Base-by-base conservation (phyloP, 768 basidiomycete genomes). In the Boletus sp. region DNA sequence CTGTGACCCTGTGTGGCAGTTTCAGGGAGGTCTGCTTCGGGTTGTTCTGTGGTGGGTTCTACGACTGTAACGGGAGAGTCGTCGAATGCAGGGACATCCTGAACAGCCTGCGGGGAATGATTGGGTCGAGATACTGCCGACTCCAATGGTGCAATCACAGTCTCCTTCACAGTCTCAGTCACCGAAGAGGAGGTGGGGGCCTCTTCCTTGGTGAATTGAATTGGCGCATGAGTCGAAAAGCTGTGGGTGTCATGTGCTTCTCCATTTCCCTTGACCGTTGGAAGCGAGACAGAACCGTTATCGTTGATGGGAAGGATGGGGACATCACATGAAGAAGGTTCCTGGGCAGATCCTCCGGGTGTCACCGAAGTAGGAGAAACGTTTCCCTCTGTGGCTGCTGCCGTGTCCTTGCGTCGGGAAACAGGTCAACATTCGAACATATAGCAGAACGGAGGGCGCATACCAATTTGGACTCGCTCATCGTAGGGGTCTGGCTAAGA, bases 221-320 rank as follows among this genome's bases (percentile, higher is more conserved):
- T 52, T 11, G 63, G 62, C 9, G 61, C 54, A 56, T 68, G 65
- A n/a, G 65, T 68, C 24, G 66, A 63, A 11, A 64, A 56, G 33
- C 51, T 45, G 24, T 48, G 47, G 29, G 47, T 45, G 8, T 42
- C 52, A 39, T 54, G 59, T 51, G 47, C 33, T 30, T 59, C 57
- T 35, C 52, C 55, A 20, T 47, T 52, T 48, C 56, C 69, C 41
- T 59, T 40, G 47, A 48, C 52, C 1, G 37, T 47, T 40, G 53
- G 56, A 47, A 47, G 54, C 17, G 61, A 59, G 3, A 48, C 36
- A 48, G 67, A 53, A 29, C 56, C 58, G 35, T 62, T 53, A 64
- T 80, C 75, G 54, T 76, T 77, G 47, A 78, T 76, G 14, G 78
- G 77, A 77, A 24, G 66, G 44, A 76, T 73, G 57, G 70, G 35